A percentile compares a stretch with the other conserved stretches of the same genome.
phyloP scores from a whole-genome alignment of 257 asterid species.

The Galeopsis tetrahit region DNA sequence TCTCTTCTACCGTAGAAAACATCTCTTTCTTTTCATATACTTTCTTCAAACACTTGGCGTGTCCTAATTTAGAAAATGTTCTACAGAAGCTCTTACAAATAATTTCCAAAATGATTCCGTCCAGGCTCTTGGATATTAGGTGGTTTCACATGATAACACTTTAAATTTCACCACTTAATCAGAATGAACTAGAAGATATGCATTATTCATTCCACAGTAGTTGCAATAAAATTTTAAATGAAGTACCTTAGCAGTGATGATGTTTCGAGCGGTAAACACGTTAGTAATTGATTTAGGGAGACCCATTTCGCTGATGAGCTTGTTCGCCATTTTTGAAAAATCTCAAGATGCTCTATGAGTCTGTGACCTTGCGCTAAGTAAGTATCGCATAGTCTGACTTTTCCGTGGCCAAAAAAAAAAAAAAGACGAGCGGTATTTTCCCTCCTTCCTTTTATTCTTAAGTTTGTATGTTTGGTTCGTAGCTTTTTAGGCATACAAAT shows the following conservation, averaged over 20 bases:
- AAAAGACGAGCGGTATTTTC: not conserved
- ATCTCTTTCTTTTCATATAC: not conserved
- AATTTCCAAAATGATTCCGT: not conserved
- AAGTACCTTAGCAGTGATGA: constrained; percentile 74
- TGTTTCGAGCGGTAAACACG: constrained; percentile 75
- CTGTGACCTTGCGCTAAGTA: not conserved
- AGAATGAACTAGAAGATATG: not conserved
- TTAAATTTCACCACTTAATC: not conserved
- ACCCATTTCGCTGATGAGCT: constrained; percentile 75
- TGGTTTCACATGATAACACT: not conserved
- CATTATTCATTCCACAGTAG: not conserved
- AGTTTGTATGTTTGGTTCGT: too few relatives aligned
- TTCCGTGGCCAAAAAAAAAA: not conserved
- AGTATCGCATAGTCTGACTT: not conserved
- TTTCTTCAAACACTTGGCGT: constrained; percentile 4
- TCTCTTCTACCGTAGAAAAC: not conserved
- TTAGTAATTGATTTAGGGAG: constrained; percentile 66
- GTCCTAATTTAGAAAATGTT: not conserved
- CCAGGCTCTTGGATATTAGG: not conserved
- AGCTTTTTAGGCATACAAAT: too few relatives aligned
- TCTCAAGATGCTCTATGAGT: constrained; percentile 18
- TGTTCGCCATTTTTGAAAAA: constrained; percentile 67
- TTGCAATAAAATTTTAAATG: not conserved
- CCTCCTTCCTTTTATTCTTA: too few relatives aligned
- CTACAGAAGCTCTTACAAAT: not conserved